Percentiles rank a stretch among this genome's conserved stretches.
phyloP scores from a whole-genome alignment of 73 alveolate species.

The Uronychia binucleata region DNA sequence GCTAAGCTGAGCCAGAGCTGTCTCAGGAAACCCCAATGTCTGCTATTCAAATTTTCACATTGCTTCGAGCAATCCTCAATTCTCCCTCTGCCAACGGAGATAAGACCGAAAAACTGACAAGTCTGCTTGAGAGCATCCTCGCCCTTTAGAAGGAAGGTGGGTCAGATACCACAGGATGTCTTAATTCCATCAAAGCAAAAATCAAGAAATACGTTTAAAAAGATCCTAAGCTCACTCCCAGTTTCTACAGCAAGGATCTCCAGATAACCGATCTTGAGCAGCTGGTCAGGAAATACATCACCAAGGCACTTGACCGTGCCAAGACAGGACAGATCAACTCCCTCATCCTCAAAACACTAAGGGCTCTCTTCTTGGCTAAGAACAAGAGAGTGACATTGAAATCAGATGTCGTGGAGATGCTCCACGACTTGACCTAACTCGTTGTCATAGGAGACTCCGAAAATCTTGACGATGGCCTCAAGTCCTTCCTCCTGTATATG shows the following conservation, averaged over 20 bases:
- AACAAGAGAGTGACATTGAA: neutral
- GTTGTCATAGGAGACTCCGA: neutral
- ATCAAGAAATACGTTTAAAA: neutral
- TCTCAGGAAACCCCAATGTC: neutral
- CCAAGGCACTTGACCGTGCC: neutral
- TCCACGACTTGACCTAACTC: too few relatives aligned
- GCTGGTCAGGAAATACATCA: neutral
- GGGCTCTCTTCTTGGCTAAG: neutral
- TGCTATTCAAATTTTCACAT: neutral
- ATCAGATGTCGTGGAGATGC: neutral
- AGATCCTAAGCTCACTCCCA: neutral
- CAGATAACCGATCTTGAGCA: neutral
- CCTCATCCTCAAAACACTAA: too few relatives aligned
- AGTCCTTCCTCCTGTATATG: neutral
- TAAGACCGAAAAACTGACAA: neutral
- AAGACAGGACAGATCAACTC: neutral
- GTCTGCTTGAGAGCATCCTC: neutral
- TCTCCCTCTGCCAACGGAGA: neutral
- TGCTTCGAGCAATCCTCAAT: neutral
- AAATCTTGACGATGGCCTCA: too few relatives aligned
- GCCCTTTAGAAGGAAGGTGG: neutral
- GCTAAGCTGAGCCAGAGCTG: neutral
- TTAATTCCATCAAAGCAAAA: too few relatives aligned
- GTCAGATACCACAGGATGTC: neutral
- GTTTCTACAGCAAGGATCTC: neutral